Conservation (phyloP, 371 early-diverging fungal species). For the Batkoa obscura region DNA sequence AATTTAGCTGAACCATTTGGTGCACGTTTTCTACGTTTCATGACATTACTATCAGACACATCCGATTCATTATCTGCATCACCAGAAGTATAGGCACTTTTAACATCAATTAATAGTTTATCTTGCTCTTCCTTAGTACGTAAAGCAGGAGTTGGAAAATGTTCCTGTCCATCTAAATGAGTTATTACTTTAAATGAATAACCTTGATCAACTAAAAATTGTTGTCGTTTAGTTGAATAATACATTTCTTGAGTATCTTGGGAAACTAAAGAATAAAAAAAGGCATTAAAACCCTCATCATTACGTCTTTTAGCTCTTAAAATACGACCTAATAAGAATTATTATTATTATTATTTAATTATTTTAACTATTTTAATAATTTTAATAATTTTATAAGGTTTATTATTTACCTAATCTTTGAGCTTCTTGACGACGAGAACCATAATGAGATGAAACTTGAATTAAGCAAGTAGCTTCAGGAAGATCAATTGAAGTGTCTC, state of each 20-base stretch:
- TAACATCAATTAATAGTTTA: constrained; percentile 71
- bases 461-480: constrained; percentile 99
- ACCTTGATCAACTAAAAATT: constrained; percentile 99
- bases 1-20: too few species aligned
- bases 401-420: constrained; percentile 67
- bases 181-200: constrained; percentile 95
- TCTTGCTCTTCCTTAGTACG: constrained; percentile 60
- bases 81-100: constrained; percentile 55
- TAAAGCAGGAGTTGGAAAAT: constrained; percentile 25
- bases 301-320: constrained; percentile 95
- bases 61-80: constrained; percentile 45
- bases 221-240: constrained; percentile 94
- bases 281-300: constrained; percentile 96
- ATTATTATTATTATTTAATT: too few species aligned
- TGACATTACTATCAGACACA: constrained; percentile 9
- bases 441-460: constrained; percentile 98
- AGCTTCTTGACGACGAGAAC: constrained; percentile 98
- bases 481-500: constrained; percentile 99
- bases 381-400: not conserved
- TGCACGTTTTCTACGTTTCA: constrained; percentile 1
- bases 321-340: constrained; percentile 65
- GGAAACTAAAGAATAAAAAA: constrained; percentile 95
- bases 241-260: constrained; percentile 99
- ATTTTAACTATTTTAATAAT: too few species aligned
- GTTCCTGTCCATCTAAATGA: constrained; percentile 56